phyloP scores from a whole-genome alignment of 1,139 yeast genomes.

The Zygoascus meyerae region DNA sequence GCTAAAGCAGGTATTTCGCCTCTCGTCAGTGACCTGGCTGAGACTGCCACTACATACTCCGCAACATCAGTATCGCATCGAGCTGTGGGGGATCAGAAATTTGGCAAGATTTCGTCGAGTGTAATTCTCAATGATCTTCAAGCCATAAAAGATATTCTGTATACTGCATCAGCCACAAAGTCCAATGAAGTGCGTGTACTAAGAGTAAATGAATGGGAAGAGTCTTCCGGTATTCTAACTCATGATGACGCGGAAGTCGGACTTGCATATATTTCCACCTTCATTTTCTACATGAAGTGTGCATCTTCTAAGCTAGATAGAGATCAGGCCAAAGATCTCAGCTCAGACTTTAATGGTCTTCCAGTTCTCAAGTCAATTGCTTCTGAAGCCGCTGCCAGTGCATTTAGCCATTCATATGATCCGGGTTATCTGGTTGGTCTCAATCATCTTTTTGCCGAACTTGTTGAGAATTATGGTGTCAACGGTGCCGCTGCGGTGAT shows the following conservation, averaged over 20 bases:
- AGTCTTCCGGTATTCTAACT: constrained; percentile 30
- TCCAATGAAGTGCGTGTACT: constrained; percentile 17
- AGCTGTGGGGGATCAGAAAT: background rate
- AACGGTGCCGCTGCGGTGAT: constrained; percentile 8
- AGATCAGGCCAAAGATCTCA: background rate
- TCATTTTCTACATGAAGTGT: constrained; percentile 23
- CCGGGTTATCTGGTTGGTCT: constrained; percentile 4
- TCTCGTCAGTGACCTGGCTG: background rate
- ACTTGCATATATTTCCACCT: constrained; percentile 24
- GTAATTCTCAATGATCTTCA: constrained; percentile 22
- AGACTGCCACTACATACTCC: background rate
- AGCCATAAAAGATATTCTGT: constrained; percentile 22
- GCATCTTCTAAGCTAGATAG: constrained; percentile 7
- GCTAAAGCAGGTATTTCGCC: background rate
- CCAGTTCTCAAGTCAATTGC: background rate
- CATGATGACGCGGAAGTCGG: constrained; percentile 26
- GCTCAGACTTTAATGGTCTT: background rate
- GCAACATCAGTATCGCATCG: background rate
- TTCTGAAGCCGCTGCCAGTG: background rate
- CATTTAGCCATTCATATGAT: background rate
- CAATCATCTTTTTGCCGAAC: constrained; percentile 23
- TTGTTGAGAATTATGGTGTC: constrained; percentile 1
- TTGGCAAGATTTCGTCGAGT: constrained; percentile 1
- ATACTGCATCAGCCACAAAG: constrained; percentile 13
- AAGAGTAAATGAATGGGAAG: constrained; percentile 30